phyloP scores from a whole-genome alignment of 306 rosid species.

The Pterocarpus macrocarpus region DNA sequence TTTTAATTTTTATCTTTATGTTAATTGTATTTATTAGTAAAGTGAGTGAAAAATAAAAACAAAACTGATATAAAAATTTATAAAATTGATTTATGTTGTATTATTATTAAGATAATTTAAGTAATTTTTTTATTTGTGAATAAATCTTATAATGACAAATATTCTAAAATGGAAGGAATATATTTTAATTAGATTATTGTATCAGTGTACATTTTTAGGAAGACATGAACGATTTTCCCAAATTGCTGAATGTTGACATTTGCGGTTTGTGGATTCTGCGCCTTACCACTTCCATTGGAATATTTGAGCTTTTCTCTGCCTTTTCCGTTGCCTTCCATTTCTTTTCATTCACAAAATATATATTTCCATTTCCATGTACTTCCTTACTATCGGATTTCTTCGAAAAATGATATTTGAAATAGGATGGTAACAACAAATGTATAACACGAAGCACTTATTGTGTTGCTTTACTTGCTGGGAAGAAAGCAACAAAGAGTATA shows the following conservation, averaged over 20 bases:
- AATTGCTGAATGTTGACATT: background rate
- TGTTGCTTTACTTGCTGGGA: slow-evolving; percentile 44
- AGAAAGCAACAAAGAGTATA: background rate
- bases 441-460: slow-evolving; percentile 15
- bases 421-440: slow-evolving; percentile 25
- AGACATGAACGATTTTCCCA: too few relatives aligned
- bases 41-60: too few relatives aligned
- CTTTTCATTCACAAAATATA: slow-evolving; percentile 2
- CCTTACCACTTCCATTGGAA: background rate
- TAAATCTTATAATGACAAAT: too few relatives aligned
- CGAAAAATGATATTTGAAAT: background rate
- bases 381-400: slow-evolving; percentile 1
- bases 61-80: too few relatives aligned
- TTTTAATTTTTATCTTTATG: too few relatives aligned
- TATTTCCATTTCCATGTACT: slow-evolving; percentile 33
- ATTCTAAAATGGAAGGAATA: too few relatives aligned
- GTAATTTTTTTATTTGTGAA: too few relatives aligned
- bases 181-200: background rate
- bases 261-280: background rate
- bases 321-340: slow-evolving; percentile 11
- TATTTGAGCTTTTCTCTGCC: slow-evolving; percentile 3
- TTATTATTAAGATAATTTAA: too few relatives aligned
- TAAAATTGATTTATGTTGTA: too few relatives aligned
- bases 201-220: background rate
- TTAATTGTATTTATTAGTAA: too few relatives aligned